phyloP scores from a whole-genome alignment of 148 eudicot genomes.

The Vaccinium macrocarpon region DNA sequence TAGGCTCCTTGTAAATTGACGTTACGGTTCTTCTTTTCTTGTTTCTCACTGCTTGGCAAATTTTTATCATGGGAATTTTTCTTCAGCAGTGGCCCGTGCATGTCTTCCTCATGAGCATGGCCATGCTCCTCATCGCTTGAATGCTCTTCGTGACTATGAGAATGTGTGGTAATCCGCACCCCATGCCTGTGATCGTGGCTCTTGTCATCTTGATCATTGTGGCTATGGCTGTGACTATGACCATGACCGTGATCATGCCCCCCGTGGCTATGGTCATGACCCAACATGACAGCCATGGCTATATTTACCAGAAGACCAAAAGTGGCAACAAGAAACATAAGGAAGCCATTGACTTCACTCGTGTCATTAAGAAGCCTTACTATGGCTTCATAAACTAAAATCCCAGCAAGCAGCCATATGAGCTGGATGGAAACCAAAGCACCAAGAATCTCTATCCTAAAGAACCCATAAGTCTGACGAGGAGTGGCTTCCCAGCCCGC shows the following conservation, averaged over 20 bases:
- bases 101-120: conserved; percentile 34
- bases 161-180: conserved; percentile 32
- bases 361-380: conserved; percentile 50
- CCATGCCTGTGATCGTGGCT: conserved; percentile 43
- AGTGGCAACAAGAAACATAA: conserved; percentile 81
- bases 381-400: conserved; percentile 84
- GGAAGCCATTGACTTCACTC: conserved; percentile 72
- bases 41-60: neutral
- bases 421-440: conserved; percentile 86
- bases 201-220: conserved; percentile 20
- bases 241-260: conserved; percentile 33
- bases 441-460: conserved; percentile 82
- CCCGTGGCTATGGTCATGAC: conserved; percentile 72
- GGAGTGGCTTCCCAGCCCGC: conserved; percentile 97
- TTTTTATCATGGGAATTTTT: conserved; percentile 15
- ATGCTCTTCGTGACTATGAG: conserved; percentile 11
- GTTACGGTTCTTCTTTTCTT: conserved; percentile 39
- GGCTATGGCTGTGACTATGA: conserved; percentile 35
- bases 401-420: conserved; percentile 93
- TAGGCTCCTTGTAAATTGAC: conserved; percentile 82
- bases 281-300: conserved; percentile 72
- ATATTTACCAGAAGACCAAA: conserved; percentile 80
- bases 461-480: conserved; percentile 86
- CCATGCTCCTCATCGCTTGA: conserved; percentile 25
- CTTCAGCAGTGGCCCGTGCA: conserved; percentile 43